Evolutionary conservation across 768 basidiomycete genomes (phyloP).

Genomic region (Pulveroboletus sp.): DNA sequence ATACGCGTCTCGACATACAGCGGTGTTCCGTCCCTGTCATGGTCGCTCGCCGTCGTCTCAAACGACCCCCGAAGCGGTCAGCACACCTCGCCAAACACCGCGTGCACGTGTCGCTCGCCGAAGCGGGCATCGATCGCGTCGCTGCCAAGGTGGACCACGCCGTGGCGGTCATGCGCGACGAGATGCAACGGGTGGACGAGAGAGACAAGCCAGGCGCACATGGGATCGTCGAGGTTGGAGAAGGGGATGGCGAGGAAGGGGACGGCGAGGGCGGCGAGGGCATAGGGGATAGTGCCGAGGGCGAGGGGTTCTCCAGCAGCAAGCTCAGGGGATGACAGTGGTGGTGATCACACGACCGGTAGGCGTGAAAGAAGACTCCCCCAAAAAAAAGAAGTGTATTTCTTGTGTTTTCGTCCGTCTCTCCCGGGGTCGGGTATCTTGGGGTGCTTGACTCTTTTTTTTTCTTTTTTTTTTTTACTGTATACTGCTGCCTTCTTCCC

Average conservation of each 20-base stretch:
- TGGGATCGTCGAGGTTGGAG: slow-evolving; percentile 22
- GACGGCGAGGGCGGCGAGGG: slow-evolving; percentile 20
- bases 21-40: slow-evolving; percentile 96
- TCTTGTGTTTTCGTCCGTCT: too few relatives aligned
- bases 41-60: slow-evolving; percentile 90
- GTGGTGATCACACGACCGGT: neutral
- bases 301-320: slow-evolving; percentile 28
- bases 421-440: too few relatives aligned
- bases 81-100: slow-evolving; percentile 81
- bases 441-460: too few relatives aligned
- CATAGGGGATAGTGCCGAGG: slow-evolving; percentile 28
- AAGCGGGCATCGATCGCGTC: slow-evolving; percentile 81
- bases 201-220: slow-evolving; percentile 11
- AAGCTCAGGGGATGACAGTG: slow-evolving; percentile 17
- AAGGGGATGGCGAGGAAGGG: slow-evolving; percentile 25
- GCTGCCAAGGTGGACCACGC: slow-evolving; percentile 82
- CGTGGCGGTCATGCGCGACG: slow-evolving; percentile 74
- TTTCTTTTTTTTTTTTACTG: too few relatives aligned
- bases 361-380: too few relatives aligned
- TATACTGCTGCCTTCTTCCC: too few relatives aligned
- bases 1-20: slow-evolving; percentile 29
- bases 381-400: too few relatives aligned
- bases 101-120: slow-evolving; percentile 78
- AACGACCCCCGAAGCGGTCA: slow-evolving; percentile 75
- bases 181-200: slow-evolving; percentile 63